A percentile compares a stretch with the other conserved stretches of the same genome.
Conservation (phyloP, 2,329 filamentous ascomycete genomes). For the Fusarium albosuccineum region DNA sequence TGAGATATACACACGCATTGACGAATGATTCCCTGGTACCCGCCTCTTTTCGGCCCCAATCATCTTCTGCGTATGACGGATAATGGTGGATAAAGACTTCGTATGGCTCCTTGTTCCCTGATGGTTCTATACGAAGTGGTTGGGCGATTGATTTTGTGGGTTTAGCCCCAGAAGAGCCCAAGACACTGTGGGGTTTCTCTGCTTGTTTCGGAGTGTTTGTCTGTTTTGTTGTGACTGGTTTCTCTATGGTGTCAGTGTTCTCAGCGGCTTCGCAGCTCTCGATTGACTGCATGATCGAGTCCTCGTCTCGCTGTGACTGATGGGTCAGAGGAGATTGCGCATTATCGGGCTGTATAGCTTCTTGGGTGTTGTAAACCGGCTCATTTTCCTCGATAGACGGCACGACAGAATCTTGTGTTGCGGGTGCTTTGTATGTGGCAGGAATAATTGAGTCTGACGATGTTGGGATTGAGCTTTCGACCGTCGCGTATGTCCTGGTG, state of each 20-base stretch:
- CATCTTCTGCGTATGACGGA: constrained; percentile 57
- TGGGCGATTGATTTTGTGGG: background rate
- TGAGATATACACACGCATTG: constrained; percentile 59
- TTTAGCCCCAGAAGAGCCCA: background rate
- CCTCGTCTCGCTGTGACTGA: background rate
- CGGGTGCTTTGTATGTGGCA: constrained; percentile 40
- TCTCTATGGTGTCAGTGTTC: background rate
- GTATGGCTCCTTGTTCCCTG: constrained; percentile 47
- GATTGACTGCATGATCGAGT: background rate
- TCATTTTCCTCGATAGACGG: constrained; percentile 40
- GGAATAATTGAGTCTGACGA: constrained; percentile 50
- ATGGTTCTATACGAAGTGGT: constrained; percentile 21
- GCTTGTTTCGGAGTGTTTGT: background rate
- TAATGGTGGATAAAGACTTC: constrained; percentile 58
- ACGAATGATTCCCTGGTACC: constrained; percentile 59
- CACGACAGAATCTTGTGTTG: constrained; percentile 37
- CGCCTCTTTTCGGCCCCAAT: constrained; percentile 36
- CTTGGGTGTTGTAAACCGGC: constrained; percentile 7
- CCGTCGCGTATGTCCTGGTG: constrained; percentile 39
- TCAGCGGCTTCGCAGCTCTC: background rate
- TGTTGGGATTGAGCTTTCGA: constrained; percentile 44
- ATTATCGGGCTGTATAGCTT: constrained; percentile 24
- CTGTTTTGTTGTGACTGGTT: constrained; percentile 1
- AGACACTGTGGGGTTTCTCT: background rate
- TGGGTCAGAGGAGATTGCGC: constrained; percentile 2